Percentiles rank a stretch among this genome's conserved stretches.
phyloP scores from a whole-genome alignment of 1,139 yeast species.

The Magnusiomyces suaveolens region DNA sequence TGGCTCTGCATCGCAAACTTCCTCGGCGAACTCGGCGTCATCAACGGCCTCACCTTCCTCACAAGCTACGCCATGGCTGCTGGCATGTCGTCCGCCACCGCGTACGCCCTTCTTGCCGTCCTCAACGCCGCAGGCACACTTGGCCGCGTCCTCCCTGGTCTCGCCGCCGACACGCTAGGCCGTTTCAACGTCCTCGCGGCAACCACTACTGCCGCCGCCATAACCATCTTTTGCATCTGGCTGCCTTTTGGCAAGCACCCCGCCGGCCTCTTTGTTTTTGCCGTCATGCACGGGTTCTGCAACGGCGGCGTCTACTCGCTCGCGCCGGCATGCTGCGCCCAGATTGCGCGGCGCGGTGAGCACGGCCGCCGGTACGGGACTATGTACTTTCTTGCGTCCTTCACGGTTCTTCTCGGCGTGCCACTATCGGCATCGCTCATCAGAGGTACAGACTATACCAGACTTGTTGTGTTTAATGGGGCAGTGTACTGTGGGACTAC shows the following conservation, averaged over 20 bases:
- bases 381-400: conserved; percentile 38
- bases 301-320: conserved; percentile 42
- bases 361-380: conserved; percentile 45
- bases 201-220: conserved; percentile 34
- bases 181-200: conserved; percentile 44
- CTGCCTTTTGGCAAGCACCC: conserved; percentile 40
- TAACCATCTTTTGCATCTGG: conserved; percentile 38
- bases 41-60: conserved; percentile 44
- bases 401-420: conserved; percentile 40
- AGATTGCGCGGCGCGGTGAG: conserved; percentile 40
- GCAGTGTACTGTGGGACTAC: conserved; percentile 30
- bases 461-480: conserved; percentile 36
- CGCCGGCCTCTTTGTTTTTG: conserved; percentile 38
- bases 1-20: conserved; percentile 38
- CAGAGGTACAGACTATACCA: conserved; percentile 29
- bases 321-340: conserved; percentile 44
- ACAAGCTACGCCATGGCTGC: conserved; percentile 42
- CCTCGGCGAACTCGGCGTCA: conserved; percentile 41
- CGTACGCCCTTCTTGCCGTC: conserved; percentile 39
- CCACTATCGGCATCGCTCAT: conserved; percentile 47
- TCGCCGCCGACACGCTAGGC: conserved; percentile 42
- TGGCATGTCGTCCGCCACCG: conserved; percentile 34
- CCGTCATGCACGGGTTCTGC: conserved; percentile 44
- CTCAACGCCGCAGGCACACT: conserved; percentile 42
- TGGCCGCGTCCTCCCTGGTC: conserved; percentile 41